Percentiles rank a stretch among this genome's conserved stretches.
Conservation (phyloP, 495 filamentous ascomycete species). For the Xylaria telfairii region DNA sequence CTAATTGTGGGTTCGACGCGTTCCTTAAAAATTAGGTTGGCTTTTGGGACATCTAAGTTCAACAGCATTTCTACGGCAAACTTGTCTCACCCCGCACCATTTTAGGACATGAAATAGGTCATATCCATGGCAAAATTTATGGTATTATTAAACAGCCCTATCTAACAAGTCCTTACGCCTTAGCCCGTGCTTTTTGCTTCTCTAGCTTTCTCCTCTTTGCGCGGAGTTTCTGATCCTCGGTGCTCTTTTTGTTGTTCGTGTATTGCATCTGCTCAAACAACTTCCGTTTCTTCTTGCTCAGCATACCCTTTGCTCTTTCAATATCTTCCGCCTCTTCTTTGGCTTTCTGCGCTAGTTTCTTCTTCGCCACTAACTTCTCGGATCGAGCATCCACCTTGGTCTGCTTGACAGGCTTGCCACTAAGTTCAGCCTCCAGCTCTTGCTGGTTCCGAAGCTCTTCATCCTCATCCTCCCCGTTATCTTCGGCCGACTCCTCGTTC, state of each 20-base stretch:
- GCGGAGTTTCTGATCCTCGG: conserved; percentile 73
- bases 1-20: conserved; percentile 16
- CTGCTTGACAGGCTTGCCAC: conserved; percentile 53
- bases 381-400: conserved; percentile 56
- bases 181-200: conserved; percentile 57
- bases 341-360: conserved; percentile 72
- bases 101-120: neutral
- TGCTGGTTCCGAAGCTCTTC: conserved; percentile 68
- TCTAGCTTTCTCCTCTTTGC: conserved; percentile 89
- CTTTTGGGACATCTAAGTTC: neutral
- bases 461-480: conserved; percentile 53
- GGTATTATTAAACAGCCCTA: conserved; percentile 39
- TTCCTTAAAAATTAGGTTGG: neutral
- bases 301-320: conserved; percentile 89
- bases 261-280: conserved; percentile 91
- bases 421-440: conserved; percentile 90
- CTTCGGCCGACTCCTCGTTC: conserved; percentile 43
- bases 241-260: conserved; percentile 82
- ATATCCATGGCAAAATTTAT: too few species aligned
- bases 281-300: conserved; percentile 90
- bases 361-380: conserved; percentile 67
- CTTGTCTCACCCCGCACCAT: neutral
- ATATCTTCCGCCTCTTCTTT: conserved; percentile 81
- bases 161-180: conserved; percentile 39
- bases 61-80: neutral